Percentiles rank a stretch among this genome's conserved stretches.
phyloP scores from a whole-genome alignment of 2,329 filamentous ascomycete species.

The Exophiala phaeomuriformis region DNA sequence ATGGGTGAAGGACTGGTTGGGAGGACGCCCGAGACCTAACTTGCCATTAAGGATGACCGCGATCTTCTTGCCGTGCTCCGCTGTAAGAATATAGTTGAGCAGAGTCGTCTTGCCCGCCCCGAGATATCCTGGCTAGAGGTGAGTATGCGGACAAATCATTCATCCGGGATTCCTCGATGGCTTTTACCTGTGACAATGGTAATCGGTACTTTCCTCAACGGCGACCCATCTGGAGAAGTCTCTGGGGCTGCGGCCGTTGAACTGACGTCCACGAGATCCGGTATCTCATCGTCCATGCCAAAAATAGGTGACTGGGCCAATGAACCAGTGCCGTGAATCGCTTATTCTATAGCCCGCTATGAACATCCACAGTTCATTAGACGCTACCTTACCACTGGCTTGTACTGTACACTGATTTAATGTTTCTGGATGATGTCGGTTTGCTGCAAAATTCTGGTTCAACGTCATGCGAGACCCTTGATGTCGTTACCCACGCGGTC shows the following conservation, averaged over 20 bases:
- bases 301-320: not conserved
- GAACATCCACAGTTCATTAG: not conserved
- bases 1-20: not conserved
- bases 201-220: conserved; percentile 41
- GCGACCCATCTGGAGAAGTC: conserved; percentile 20
- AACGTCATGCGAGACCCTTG: too few species aligned
- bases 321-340: not conserved
- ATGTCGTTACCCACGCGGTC: too few species aligned
- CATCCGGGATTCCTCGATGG: not conserved
- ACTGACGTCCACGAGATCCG: conserved; percentile 38
- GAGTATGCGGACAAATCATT: not conserved
- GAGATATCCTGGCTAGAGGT: conserved; percentile 63
- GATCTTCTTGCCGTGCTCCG: conserved; percentile 94
- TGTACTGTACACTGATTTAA: too few species aligned
- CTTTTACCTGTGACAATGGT: conserved; percentile 44
- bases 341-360: not conserved
- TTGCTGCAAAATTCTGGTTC: too few species aligned
- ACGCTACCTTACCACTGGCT: too few species aligned
- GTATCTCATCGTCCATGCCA: conserved; percentile 36
- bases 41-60: conserved; percentile 90
- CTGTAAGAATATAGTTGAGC: conserved; percentile 90
- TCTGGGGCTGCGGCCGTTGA: conserved; percentile 11
- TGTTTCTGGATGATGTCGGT: too few species aligned
- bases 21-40: conserved; percentile 24
- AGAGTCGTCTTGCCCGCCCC: conserved; percentile 93